phyloP scores from a whole-genome alignment of 108 stramenopile species.

The Cyclostephanos invisitatus region DNA sequence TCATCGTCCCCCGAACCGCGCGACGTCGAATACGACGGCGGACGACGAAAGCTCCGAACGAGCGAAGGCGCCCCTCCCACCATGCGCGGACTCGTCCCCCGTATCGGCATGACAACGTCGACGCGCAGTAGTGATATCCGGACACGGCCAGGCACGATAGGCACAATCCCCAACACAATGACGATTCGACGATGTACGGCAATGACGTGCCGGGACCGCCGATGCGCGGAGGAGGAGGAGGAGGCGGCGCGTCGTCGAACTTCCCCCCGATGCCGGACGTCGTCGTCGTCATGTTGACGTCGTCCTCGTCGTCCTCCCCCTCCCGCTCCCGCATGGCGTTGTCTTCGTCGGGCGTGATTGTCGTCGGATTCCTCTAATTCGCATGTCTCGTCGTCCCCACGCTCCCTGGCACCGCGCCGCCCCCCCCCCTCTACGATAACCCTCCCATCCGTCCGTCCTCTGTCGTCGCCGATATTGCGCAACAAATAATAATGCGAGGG shows the following conservation, averaged over 20 bases:
- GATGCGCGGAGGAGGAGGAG: conserved; percentile 14
- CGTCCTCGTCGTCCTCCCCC: neutral
- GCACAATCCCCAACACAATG: conserved; percentile 46
- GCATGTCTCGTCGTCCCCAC: too few relatives aligned
- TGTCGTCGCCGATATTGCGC: too few relatives aligned
- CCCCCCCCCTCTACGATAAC: too few relatives aligned
- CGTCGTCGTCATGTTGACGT: neutral
- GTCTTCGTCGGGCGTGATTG: too few relatives aligned
- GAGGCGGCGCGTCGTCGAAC: neutral
- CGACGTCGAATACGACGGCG: conserved; percentile 2
- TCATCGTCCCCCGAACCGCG: neutral
- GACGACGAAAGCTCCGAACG: neutral
- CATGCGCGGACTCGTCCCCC: too few relatives aligned
- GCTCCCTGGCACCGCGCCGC: too few relatives aligned
- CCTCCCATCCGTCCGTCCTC: too few relatives aligned
- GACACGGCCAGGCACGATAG: conserved; percentile 49
- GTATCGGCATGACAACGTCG: conserved; percentile 3
- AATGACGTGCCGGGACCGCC: conserved; percentile 47
- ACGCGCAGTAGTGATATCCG: conserved; percentile 44
- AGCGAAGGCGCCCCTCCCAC: too few relatives aligned
- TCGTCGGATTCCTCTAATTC: too few relatives aligned
- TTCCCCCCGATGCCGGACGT: neutral
- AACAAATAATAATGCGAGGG: too few relatives aligned
- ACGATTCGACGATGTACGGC: conserved; percentile 39
- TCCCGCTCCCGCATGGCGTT: too few relatives aligned